Percentiles rank a stretch among this genome's conserved stretches.
These are phyloP conservation scores for Schwanniomyces pseudopolymorphus DNA, from an alignment of 805 yeast species.

Conservation along the genomic window DNA sequence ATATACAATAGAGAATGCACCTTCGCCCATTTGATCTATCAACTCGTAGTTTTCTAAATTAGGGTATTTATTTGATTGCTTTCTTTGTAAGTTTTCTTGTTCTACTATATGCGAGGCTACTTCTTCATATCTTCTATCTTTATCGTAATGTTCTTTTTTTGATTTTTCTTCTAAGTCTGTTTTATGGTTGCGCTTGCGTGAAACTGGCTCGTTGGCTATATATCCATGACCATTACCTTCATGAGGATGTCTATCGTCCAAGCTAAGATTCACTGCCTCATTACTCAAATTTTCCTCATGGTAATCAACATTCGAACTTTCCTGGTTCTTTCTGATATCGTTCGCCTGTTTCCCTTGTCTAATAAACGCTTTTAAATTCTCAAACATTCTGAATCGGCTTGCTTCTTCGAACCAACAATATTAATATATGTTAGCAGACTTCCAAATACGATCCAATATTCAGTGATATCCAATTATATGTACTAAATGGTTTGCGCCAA, in stretches of 20 bases:
- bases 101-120: slow-evolving; percentile 37
- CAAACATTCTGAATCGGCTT: slow-evolving; percentile 21
- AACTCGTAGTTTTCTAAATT: slow-evolving; percentile 43
- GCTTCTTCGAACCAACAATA: neutral
- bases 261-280: neutral
- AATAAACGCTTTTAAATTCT: slow-evolving; percentile 58
- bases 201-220: neutral
- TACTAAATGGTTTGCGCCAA: neutral
- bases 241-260: neutral
- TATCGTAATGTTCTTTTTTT: slow-evolving; percentile 1
- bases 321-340: slow-evolving; percentile 19
- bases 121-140: slow-evolving; percentile 14
- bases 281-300: neutral
- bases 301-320: neutral
- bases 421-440: neutral
- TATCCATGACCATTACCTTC: neutral
- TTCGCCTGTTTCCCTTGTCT: slow-evolving; percentile 65
- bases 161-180: neutral
- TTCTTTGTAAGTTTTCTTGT: slow-evolving; percentile 27
- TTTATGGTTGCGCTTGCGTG: neutral
- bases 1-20: slow-evolving; percentile 77
- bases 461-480: neutral
- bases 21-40: slow-evolving; percentile 66
- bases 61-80: slow-evolving; percentile 28
- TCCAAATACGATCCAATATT: neutral